phyloP scores from a whole-genome alignment of 495 filamentous ascomycete genomes.

The Schizothecium vesticola region DNA sequence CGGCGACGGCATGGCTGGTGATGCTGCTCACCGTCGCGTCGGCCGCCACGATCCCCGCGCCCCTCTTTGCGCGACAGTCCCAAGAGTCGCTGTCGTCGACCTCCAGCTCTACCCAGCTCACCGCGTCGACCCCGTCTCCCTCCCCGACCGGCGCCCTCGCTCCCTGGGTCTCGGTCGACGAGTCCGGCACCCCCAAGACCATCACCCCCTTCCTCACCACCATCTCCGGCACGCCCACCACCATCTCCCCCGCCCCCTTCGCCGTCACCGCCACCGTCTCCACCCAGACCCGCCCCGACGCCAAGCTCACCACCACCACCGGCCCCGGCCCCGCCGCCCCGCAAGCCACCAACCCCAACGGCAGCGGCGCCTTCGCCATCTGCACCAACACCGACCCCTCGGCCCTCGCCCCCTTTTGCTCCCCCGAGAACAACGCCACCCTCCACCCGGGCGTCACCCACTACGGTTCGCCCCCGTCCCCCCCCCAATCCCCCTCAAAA shows the following conservation, averaged over 20 bases:
- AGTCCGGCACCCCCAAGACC: constrained; percentile 29
- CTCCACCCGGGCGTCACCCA: constrained; percentile 32
- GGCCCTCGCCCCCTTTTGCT: constrained; percentile 37
- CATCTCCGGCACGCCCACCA: constrained; percentile 33
- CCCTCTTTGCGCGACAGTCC: not conserved
- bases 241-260: constrained; percentile 35
- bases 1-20: constrained; percentile 16
- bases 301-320: constrained; percentile 22
- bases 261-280: constrained; percentile 38
- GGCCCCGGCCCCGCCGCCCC: constrained; percentile 22
- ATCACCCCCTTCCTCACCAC: constrained; percentile 38
- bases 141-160: constrained; percentile 16
- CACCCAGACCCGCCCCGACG: constrained; percentile 29
- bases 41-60: not conserved
- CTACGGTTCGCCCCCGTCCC: constrained; percentile 30
- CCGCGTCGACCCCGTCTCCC: not conserved
- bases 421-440: constrained; percentile 26
- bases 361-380: constrained; percentile 28
- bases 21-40: constrained; percentile 5
- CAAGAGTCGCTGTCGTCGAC: constrained; percentile 3
- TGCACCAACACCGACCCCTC: constrained; percentile 36
- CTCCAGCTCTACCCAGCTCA: not conserved
- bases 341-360: constrained; percentile 25
- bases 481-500: not conserved
- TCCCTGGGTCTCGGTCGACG: constrained; percentile 39